Conservation (phyloP, 257 asterid species). For the Cruciata laevipes region DNA sequence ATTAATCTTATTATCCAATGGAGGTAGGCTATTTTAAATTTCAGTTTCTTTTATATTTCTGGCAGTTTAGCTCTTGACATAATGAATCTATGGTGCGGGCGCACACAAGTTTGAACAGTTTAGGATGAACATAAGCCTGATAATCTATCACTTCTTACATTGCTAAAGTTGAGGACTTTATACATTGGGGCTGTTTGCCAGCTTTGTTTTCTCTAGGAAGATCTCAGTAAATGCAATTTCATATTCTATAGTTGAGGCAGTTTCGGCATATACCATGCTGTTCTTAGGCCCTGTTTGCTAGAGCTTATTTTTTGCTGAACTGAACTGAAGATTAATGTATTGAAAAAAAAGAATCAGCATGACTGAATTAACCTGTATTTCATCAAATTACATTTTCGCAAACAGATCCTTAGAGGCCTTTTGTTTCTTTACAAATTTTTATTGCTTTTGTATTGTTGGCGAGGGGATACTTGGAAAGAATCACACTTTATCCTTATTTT, state of each 20-base stretch:
- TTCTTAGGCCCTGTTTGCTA: no score
- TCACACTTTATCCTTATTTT: conserved; percentile 17
- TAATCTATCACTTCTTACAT: not conserved
- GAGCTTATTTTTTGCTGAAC: no score
- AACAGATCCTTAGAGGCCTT: no score
- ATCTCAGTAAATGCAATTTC: not conserved
- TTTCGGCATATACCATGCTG: not conserved
- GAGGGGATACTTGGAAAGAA: conserved; percentile 10
- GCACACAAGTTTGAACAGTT: conserved; percentile 7
- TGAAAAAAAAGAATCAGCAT: no score
- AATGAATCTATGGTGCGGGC: not conserved
- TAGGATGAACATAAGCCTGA: not conserved
- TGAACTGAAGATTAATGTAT: no score
- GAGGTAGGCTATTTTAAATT: conserved; percentile 45
- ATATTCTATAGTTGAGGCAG: not conserved
- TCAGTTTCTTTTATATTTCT: not conserved
- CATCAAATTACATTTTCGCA: no score
- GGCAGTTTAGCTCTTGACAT: conserved; percentile 3
- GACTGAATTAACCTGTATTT: no score
- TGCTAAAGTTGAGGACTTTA: not conserved
- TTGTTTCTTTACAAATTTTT: conserved; percentile 4
- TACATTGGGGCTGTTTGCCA: not conserved
- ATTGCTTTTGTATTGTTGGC: not conserved
- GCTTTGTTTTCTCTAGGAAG: not conserved
- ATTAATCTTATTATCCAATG: conserved; percentile 83